These are phyloP conservation scores for Trifolium repens DNA, from an alignment of 306 rosid species.

Conservation along the genomic window DNA sequence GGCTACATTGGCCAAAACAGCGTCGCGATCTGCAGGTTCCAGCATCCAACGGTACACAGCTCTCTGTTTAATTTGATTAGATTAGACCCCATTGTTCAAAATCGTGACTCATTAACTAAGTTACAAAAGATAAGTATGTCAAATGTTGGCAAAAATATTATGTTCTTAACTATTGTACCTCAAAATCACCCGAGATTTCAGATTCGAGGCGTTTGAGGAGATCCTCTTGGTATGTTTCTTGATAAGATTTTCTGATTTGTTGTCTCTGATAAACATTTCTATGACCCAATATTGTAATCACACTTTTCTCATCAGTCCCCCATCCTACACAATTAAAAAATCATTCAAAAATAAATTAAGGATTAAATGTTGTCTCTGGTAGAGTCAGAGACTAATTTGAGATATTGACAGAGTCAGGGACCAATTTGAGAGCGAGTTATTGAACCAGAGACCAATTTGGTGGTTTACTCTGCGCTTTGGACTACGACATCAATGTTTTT, in stretches of 20 bases:
- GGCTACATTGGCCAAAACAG: constrained; percentile 82
- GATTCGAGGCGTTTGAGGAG: constrained; percentile 78
- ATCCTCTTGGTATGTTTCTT: constrained; percentile 60
- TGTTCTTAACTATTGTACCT: constrained; percentile 49
- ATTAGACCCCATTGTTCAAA: constrained; percentile 3
- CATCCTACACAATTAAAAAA: constrained; percentile 55
- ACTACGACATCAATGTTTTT: background rate
- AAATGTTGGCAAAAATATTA: background rate
- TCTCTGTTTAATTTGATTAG: constrained; percentile 47
- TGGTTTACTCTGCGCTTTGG: too few relatives aligned
- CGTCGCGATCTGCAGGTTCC: constrained; percentile 75
- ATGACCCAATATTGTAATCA: constrained; percentile 58
- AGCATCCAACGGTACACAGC: constrained; percentile 81
- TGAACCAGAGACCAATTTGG: too few relatives aligned
- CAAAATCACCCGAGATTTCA: constrained; percentile 77
- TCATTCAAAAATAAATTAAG: background rate
- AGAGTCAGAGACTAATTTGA: too few relatives aligned
- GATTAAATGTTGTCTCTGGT: too few relatives aligned
- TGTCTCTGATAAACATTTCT: constrained; percentile 75
- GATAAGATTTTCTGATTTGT: constrained; percentile 67
- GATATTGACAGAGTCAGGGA: too few relatives aligned
- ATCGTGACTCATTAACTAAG: background rate
- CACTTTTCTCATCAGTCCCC: constrained; percentile 83
- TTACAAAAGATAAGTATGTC: constrained; percentile 18
- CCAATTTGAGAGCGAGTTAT: too few relatives aligned